Percentiles rank a stretch among this genome's conserved stretches.
These are phyloP conservation scores for Alternaria sp. DNA, from an alignment of 2,329 filamentous ascomycete species.

Conservation along the genomic window DNA sequence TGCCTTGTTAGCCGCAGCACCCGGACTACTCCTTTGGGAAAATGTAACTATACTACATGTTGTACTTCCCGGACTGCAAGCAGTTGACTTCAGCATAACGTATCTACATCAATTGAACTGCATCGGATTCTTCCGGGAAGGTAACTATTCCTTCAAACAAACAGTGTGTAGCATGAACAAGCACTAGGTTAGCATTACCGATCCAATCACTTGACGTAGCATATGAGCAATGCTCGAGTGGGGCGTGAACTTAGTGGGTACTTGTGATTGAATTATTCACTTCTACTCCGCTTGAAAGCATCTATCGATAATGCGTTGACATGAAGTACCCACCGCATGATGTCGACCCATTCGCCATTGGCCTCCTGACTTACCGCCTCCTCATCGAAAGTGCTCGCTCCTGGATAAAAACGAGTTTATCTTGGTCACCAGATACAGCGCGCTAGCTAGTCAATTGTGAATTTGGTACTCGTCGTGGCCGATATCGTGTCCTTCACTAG, in stretches of 20 bases:
- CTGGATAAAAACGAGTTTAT: too few species aligned
- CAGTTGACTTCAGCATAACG: not conserved
- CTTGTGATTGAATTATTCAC: not conserved
- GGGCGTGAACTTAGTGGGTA: not conserved
- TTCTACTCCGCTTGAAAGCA: not conserved
- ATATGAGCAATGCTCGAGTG: not conserved
- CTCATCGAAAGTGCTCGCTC: not conserved
- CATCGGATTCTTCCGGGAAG: not conserved
- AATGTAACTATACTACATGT: not conserved
- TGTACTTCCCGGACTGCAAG: not conserved
- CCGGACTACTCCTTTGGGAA: conserved; percentile 13
- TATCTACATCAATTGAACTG: too few species aligned
- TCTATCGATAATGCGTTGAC: not conserved
- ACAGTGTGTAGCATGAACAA: not conserved
- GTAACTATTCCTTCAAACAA: not conserved
- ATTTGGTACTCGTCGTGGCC: not conserved
- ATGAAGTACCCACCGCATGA: not conserved
- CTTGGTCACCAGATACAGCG: not conserved
- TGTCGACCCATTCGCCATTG: not conserved
- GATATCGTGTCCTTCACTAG: not conserved
- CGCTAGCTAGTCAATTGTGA: too few species aligned
- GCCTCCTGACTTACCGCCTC: not conserved
- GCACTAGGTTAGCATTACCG: not conserved
- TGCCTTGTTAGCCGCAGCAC: conserved; percentile 1
- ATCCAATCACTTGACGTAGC: not conserved